These are phyloP conservation scores for Amylostereum chailletii DNA, from an alignment of 1,284 basidiomycete genomes.

Conservation along the genomic window DNA sequence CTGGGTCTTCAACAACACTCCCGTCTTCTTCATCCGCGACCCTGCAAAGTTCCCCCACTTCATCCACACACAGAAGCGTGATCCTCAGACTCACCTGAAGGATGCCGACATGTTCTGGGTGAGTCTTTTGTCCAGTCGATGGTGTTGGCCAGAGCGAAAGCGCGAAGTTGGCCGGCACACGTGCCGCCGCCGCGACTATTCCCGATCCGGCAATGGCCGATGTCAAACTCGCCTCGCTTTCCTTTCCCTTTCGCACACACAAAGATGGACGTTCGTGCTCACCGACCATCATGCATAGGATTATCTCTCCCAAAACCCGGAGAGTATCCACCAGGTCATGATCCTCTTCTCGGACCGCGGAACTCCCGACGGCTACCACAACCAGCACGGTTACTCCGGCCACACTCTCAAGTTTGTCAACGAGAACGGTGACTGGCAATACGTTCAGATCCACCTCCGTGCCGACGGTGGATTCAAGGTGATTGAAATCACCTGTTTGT, in stretches of 20 bases:
- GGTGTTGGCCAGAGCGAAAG: not conserved
- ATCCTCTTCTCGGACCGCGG: conserved; percentile 88
- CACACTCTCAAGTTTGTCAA: conserved; percentile 91
- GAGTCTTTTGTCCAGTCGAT: conserved; percentile 11
- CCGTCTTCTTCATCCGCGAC: conserved; percentile 83
- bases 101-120: conserved; percentile 80
- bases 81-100: conserved; percentile 83
- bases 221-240: conserved; percentile 3
- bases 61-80: conserved; percentile 92
- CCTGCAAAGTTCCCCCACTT: conserved; percentile 86
- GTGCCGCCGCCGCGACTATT: too few species aligned
- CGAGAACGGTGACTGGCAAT: conserved; percentile 73
- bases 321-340: conserved; percentile 87
- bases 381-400: conserved; percentile 86
- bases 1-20: conserved; percentile 90
- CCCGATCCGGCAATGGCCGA: too few species aligned
- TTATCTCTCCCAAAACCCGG: conserved; percentile 87
- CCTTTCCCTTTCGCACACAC: not conserved
- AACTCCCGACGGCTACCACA: conserved; percentile 77
- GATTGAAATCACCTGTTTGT: conserved; percentile 6
- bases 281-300: conserved; percentile 41
- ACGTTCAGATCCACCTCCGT: conserved; percentile 75
- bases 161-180: too few species aligned
- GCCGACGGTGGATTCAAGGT: conserved; percentile 75
- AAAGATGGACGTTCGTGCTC: not conserved